Percentiles rank a stretch among this genome's conserved stretches.
phyloP scores from a whole-genome alignment of 306 rosid genomes.

The Acacia crassicarpa region DNA sequence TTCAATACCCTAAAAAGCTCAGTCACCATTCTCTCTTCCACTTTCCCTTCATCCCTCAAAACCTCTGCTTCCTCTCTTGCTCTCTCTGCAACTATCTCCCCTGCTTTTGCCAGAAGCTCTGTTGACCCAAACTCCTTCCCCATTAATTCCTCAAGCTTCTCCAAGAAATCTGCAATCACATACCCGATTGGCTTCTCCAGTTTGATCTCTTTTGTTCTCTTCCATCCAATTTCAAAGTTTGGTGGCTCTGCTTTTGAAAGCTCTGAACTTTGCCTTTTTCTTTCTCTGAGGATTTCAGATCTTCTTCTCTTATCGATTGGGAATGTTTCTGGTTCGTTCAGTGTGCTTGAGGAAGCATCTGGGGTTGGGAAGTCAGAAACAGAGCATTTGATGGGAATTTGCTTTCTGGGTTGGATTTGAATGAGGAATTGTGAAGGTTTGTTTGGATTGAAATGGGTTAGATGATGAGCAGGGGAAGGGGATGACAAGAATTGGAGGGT shows the following conservation, averaged over 20 bases:
- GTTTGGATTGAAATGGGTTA: constrained; percentile 26
- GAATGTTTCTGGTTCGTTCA: constrained; percentile 63
- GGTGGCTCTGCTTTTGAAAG: constrained; percentile 64
- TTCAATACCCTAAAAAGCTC: constrained; percentile 82
- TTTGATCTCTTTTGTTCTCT: constrained; percentile 77
- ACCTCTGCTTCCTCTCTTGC: constrained; percentile 87
- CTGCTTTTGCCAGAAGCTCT: constrained; percentile 68
- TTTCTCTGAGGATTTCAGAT: constrained; percentile 64
- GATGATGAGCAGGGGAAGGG: constrained; percentile 33
- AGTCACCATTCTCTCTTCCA: constrained; percentile 86
- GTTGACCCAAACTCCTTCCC: constrained; percentile 77
- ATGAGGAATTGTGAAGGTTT: constrained; percentile 30
- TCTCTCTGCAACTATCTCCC: constrained; percentile 87
- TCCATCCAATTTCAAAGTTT: constrained; percentile 89
- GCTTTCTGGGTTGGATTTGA: constrained; percentile 32
- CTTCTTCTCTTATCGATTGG: constrained; percentile 80
- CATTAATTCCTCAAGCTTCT: constrained; percentile 77
- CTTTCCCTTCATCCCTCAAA: constrained; percentile 77
- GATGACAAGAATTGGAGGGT: constrained; percentile 44
- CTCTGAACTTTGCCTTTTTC: constrained; percentile 34
- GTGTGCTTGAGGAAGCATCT: constrained; percentile 46
- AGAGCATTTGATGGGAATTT: constrained; percentile 46
- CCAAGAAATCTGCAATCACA: constrained; percentile 79
- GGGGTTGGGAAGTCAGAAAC: constrained; percentile 46
- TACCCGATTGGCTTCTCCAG: constrained; percentile 76